Conservation (phyloP, 2,329 filamentous ascomycete genomes). For the Microthyrium microscopicum region DNA sequence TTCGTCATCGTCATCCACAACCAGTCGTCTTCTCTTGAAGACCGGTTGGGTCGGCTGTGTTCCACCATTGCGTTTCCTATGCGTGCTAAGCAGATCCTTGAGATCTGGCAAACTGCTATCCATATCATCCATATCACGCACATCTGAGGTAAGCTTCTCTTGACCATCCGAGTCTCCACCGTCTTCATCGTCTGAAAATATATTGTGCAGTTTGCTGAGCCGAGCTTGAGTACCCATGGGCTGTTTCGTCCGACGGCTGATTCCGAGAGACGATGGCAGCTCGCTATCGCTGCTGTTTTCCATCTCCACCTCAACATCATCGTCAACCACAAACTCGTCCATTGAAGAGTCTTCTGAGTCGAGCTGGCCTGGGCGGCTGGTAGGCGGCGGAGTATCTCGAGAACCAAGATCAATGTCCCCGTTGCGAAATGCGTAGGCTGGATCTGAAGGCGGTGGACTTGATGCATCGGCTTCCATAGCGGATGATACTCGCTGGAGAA, state of each 20-base stretch:
- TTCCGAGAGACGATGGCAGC: no score
- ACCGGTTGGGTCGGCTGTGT: background rate
- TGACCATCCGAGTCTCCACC: background rate
- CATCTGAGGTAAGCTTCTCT: no score
- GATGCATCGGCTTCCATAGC: conserved; percentile 8
- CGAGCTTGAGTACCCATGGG: background rate
- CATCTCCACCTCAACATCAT: conserved; percentile 3
- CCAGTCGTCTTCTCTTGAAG: conserved; percentile 2
- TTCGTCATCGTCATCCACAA: conserved; percentile 11
- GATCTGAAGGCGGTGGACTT: conserved; percentile 5
- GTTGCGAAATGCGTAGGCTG: conserved; percentile 5
- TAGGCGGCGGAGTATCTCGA: conserved; percentile 2
- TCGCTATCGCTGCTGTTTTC: background rate
- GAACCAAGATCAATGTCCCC: conserved; percentile 7
- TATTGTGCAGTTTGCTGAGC: no score
- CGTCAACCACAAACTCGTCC: conserved; percentile 8
- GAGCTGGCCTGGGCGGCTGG: conserved; percentile 1
- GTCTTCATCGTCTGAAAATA: background rate
- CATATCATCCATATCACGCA: conserved; percentile 5
- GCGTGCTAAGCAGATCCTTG: background rate
- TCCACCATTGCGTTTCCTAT: background rate
- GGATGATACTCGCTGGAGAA: background rate
- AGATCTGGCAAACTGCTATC: conserved; percentile 6
- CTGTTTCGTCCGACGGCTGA: background rate
- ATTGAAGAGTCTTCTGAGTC: conserved; percentile 8